Conservation (phyloP, 805 yeast genomes). For the Starmera amethionina region DNA sequence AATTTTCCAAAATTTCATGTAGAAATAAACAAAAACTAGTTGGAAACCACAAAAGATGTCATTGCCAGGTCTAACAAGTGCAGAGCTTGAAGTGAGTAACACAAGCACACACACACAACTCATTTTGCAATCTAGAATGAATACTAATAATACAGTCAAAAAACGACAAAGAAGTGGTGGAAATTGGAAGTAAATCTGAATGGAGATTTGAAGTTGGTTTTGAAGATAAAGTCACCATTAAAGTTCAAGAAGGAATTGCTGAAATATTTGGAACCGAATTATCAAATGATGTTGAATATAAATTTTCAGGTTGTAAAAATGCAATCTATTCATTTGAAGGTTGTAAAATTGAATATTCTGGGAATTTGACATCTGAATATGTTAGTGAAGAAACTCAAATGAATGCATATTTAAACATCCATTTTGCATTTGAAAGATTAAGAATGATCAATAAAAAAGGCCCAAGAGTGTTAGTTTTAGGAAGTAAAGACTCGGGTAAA, state of each 20-base stretch:
- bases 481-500: slow-evolving; percentile 69
- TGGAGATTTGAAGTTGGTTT: slow-evolving; percentile 70
- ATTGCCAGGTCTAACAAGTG: neutral
- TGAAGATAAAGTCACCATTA: slow-evolving; percentile 39
- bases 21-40: too few species aligned
- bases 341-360: slow-evolving; percentile 34
- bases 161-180: slow-evolving; percentile 6
- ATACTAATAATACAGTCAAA: neutral
- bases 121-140: neutral
- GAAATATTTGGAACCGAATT: slow-evolving; percentile 93
- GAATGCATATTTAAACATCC: slow-evolving; percentile 55
- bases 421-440: slow-evolving; percentile 61
- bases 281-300: slow-evolving; percentile 56
- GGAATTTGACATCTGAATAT: slow-evolving; percentile 44
- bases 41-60: neutral
- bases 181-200: slow-evolving; percentile 35
- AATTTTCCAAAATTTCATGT: too few species aligned
- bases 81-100: neutral
- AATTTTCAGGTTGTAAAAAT: slow-evolving; percentile 43
- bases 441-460: slow-evolving; percentile 26
- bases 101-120: too few species aligned
- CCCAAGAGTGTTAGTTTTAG: slow-evolving; percentile 55
- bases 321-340: slow-evolving; percentile 59
- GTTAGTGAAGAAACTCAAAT: slow-evolving; percentile 63
- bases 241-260: slow-evolving; percentile 57